phyloP scores from a whole-genome alignment of 2,329 filamentous ascomycete species.

The Didymellaceae sp. region DNA sequence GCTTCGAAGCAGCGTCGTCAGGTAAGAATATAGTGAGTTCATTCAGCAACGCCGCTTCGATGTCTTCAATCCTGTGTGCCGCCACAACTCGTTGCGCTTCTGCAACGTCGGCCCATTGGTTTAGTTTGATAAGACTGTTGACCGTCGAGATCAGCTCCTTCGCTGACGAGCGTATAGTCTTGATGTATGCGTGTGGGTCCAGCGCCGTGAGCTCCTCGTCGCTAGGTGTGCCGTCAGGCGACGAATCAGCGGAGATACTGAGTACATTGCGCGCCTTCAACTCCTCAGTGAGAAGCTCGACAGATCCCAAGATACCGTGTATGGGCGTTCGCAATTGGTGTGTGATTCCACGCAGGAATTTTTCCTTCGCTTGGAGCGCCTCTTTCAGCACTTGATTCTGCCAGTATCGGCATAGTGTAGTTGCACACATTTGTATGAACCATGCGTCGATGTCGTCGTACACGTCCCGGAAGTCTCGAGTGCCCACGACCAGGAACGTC shows the following conservation, averaged over 20 bases:
- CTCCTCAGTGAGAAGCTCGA: conserved; percentile 54
- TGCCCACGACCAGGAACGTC: conserved; percentile 50
- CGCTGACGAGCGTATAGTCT: conserved; percentile 50
- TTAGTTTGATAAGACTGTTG: conserved; percentile 54
- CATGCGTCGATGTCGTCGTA: conserved; percentile 58
- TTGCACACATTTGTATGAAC: conserved; percentile 53
- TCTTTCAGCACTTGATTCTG: conserved; percentile 51
- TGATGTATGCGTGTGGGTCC: conserved; percentile 37
- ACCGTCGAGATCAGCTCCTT: conserved; percentile 55
- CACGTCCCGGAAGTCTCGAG: conserved; percentile 51
- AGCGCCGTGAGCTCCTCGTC: conserved; percentile 20
- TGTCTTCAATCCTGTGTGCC: conserved; percentile 38
- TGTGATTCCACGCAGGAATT: conserved; percentile 55
- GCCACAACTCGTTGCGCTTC: conserved; percentile 27
- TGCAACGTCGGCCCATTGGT: conserved; percentile 49
- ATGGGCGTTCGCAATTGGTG: conserved; percentile 58
- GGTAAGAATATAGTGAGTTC: conserved; percentile 39
- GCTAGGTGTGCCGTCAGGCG: conserved; percentile 18
- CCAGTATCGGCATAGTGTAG: conserved; percentile 48
- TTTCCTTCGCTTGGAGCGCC: conserved; percentile 53
- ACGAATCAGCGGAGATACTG: conserved; percentile 12
- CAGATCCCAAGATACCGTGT: conserved; percentile 54
- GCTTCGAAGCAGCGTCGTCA: conserved; percentile 33
- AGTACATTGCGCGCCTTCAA: conserved; percentile 35
- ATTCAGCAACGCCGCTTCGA: conserved; percentile 44